Evolutionary conservation across 257 asterid genomes (phyloP), one percentile per base, ranked within the genome.

Genomic region (Petunia secreta): DNA sequence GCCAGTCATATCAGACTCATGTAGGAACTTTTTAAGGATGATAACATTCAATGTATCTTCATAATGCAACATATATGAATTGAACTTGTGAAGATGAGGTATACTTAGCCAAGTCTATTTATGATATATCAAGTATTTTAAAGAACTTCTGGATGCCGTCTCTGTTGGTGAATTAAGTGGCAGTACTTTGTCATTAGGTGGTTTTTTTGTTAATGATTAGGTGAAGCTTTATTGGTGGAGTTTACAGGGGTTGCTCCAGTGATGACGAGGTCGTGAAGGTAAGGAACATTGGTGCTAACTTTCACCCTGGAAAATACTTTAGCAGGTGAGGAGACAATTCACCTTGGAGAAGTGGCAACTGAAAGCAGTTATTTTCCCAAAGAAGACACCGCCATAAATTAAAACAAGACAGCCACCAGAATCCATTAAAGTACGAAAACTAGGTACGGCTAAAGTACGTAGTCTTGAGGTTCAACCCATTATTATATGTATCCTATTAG

Each of bases 351-450:
- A 25, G 46, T 2, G 69, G 44, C 2, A 63, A 63, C 43, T 0
- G 5, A 50, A 50, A 63, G 68, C 75, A 60, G 63, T 39, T n/a
- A 62, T 25, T 25, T 25, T 25, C 25, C 25, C 25, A 0, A 25
- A 25, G 25, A 25, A 25, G 25, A 25, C 25, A 25, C 25, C 25
- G 25, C 25, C 63, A 60, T 65, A 68, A 50, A 37, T 52, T 38
- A 16, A n/a, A 41, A 39, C 41, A 82, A 41, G 59, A 73, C 40
- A 64, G 16, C 44, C 59, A 86, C 85, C 16, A 85, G 80, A 81
- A 80, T 86, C 74, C 85, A 84, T 85, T 86, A 82, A 85, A 82
- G 78, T 74, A 64, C 38, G 60, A 59, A 79, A 39, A 2, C 36
- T 16, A 5, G 38, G 50, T 13, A 39, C 6, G 8, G 41, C 69